Evolutionary conservation across 306 rosid genomes (phyloP).

Genomic region (Alnus rubra): DNA sequence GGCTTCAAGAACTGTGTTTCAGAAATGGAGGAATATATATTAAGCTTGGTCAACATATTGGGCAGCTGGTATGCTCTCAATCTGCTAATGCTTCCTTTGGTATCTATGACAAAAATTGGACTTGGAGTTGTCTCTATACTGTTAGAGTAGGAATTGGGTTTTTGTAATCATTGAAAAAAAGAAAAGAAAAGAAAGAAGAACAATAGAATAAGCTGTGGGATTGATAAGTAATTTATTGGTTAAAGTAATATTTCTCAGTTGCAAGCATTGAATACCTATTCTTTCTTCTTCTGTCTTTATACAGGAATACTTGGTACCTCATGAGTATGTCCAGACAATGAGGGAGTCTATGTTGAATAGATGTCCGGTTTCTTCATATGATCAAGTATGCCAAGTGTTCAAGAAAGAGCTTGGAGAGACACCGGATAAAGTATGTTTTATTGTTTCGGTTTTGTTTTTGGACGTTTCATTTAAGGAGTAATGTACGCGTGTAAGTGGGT

Average conservation of each 20-base stretch:
- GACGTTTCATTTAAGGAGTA: not conserved
- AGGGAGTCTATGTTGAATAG: constrained; percentile 91
- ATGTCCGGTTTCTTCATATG: constrained; percentile 94
- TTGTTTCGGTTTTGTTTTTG: not conserved
- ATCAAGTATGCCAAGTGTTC: constrained; percentile 75
- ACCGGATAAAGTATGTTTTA: constrained; percentile 70
- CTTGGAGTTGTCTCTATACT: constrained; percentile 5
- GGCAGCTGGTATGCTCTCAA: constrained; percentile 76
- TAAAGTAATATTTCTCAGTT: not conserved
- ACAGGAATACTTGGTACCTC: constrained; percentile 88
- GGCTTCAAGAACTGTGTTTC: constrained; percentile 81
- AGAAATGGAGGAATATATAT: constrained; percentile 93
- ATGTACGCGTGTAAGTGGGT: not conserved
- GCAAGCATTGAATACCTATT: not conserved
- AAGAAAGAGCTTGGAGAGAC: constrained; percentile 83
- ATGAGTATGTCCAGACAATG: constrained; percentile 81
- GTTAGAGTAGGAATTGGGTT: not conserved
- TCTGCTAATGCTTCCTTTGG: constrained; percentile 5
- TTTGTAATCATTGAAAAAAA: too few species aligned
- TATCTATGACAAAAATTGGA: constrained; percentile 16
- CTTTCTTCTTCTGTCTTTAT: constrained; percentile 24
- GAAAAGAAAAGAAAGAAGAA: not conserved
- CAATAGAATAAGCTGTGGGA: not conserved
- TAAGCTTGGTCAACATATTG: constrained; percentile 94
- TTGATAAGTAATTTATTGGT: not conserved